Percentiles rank a stretch among this genome's conserved stretches.
Conservation (phyloP, 495 filamentous ascomycete genomes). For the Cercophora newfieldiana region DNA sequence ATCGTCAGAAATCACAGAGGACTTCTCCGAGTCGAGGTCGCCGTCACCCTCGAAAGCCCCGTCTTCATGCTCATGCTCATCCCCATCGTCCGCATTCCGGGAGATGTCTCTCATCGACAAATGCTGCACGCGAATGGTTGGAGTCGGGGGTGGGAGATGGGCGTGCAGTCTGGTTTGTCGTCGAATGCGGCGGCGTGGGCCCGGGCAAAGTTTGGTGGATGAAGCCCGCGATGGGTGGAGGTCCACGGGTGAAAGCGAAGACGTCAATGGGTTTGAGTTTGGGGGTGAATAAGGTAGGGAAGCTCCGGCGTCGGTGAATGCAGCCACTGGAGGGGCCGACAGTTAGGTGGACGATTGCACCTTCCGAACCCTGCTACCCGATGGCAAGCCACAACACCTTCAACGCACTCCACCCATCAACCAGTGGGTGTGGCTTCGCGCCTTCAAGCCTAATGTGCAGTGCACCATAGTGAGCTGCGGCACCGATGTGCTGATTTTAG, state of each 20-base stretch:
- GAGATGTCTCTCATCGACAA: conserved; percentile 2
- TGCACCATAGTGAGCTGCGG: too few species aligned
- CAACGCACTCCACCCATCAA: neutral
- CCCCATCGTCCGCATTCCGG: neutral
- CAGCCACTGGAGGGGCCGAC: neutral
- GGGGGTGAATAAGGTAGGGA: neutral
- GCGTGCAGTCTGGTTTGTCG: neutral
- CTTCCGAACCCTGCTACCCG: neutral
- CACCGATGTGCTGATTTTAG: neutral
- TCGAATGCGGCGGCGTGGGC: too few species aligned
- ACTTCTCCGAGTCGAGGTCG: conserved; percentile 9
- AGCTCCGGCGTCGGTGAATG: neutral
- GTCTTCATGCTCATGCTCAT: neutral
- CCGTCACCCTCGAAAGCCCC: neutral
- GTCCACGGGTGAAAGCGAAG: neutral
- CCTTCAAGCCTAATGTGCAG: neutral
- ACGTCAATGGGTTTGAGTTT: neutral
- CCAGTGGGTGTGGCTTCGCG: neutral
- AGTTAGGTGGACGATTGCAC: neutral
- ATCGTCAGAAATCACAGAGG: conserved; percentile 1
- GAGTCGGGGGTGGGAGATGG: too few species aligned
- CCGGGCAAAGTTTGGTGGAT: neutral
- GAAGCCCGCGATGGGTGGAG: neutral
- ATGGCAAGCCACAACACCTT: neutral
- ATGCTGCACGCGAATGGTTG: neutral